Conservation (phyloP, 2,329 filamentous ascomycete genomes). For the Dendryphion nanum region DNA sequence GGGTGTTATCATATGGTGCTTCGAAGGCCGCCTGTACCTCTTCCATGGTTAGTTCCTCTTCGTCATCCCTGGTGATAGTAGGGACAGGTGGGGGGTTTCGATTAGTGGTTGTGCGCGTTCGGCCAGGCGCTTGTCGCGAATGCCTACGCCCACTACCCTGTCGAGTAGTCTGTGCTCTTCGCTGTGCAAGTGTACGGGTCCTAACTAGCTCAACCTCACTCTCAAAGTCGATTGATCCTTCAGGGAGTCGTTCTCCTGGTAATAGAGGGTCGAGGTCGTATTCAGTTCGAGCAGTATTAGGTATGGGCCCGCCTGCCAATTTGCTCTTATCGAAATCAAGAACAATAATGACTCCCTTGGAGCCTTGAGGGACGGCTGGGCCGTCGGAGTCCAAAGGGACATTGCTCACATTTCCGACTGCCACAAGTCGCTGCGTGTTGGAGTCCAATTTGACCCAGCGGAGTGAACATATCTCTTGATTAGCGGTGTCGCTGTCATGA, state of each 20-base stretch:
- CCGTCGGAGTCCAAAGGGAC: conserved; percentile 22
- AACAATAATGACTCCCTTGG: conserved; percentile 38
- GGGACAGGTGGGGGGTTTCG: conserved; percentile 15
- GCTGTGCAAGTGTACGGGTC: conserved; percentile 37
- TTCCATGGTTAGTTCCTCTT: conserved; percentile 31
- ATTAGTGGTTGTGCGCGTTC: conserved; percentile 28
- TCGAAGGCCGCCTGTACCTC: conserved; percentile 39
- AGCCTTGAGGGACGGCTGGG: conserved; percentile 25
- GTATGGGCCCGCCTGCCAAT: conserved; percentile 16
- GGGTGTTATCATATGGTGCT: conserved; percentile 40
- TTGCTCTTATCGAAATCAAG: conserved; percentile 39
- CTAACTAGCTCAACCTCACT: conserved; percentile 41
- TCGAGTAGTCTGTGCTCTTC: conserved; percentile 27
- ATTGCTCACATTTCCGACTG: conserved; percentile 35
- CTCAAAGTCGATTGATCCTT: conserved; percentile 42
- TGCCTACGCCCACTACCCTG: conserved; percentile 21
- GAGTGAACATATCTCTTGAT: conserved; percentile 37
- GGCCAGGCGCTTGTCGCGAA: conserved; percentile 24
- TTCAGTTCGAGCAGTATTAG: conserved; percentile 27
- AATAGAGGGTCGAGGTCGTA: conserved; percentile 39
- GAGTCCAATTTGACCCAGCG: conserved; percentile 34
- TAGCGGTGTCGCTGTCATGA: conserved; percentile 26
- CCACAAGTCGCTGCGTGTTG: conserved; percentile 36
- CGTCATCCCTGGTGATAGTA: conserved; percentile 23
- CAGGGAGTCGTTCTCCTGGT: conserved; percentile 37